These are phyloP conservation scores for Scheffersomyces lignicola DNA, from an alignment of 1,139 yeast species.

Conservation along the genomic window DNA sequence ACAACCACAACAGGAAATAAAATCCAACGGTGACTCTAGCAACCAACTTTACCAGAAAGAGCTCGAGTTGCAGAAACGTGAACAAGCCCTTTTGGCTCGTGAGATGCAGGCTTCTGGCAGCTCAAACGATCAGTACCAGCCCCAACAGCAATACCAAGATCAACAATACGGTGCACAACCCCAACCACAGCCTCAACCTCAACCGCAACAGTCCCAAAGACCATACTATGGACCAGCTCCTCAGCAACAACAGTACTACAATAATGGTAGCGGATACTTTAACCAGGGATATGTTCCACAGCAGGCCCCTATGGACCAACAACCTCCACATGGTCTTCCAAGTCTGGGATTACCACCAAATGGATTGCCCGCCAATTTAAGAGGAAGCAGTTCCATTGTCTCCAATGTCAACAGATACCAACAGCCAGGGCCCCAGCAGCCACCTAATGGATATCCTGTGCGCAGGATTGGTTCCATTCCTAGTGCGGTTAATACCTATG, in stretches of 20 bases:
- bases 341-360: slow-evolving; percentile 32
- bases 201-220: slow-evolving; percentile 15
- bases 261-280: slow-evolving; percentile 4
- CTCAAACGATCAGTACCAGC: background rate
- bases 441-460: slow-evolving; percentile 7
- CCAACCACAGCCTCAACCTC: slow-evolving; percentile 8
- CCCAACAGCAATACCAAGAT: slow-evolving; percentile 9
- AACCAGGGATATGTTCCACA: slow-evolving; percentile 3
- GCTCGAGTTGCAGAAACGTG: slow-evolving; percentile 45
- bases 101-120: slow-evolving; percentile 19
- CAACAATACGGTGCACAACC: slow-evolving; percentile 1
- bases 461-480: slow-evolving; percentile 19
- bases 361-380: slow-evolving; percentile 27
- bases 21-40: slow-evolving; percentile 11
- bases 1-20: slow-evolving; percentile 3
- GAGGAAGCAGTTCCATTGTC: slow-evolving; percentile 12
- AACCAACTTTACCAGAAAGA: slow-evolving; percentile 28
- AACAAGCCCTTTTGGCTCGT: slow-evolving; percentile 41
- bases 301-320: slow-evolving; percentile 22
- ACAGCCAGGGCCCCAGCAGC: slow-evolving; percentile 13
- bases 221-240: slow-evolving; percentile 12
- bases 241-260: slow-evolving; percentile 14
- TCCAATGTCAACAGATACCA: slow-evolving; percentile 10
- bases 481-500: slow-evolving; percentile 15
- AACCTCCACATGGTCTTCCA: slow-evolving; percentile 41